Conservation (phyloP, 208 protist species). For the Strigomonas culicis region DNA sequence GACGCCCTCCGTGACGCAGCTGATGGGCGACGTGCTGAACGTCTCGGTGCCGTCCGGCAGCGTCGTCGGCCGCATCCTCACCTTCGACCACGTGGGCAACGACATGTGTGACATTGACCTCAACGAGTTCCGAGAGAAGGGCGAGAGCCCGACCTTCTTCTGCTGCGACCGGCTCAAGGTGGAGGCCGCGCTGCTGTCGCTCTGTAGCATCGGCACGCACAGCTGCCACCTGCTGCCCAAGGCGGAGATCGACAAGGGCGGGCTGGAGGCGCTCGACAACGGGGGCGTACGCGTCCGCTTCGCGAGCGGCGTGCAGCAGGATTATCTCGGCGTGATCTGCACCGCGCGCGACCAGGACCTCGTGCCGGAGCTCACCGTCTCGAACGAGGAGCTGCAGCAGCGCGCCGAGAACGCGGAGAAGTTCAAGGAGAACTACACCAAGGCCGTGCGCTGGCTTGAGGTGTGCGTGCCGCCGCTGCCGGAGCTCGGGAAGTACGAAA, state of each 20-base stretch:
- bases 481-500: slow-evolving; percentile 79
- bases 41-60: slow-evolving; percentile 88
- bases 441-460: slow-evolving; percentile 86
- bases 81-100: slow-evolving; percentile 91
- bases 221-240: slow-evolving; percentile 83
- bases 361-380: slow-evolving; percentile 79
- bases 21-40: slow-evolving; percentile 90
- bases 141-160: slow-evolving; percentile 93
- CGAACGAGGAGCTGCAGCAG: slow-evolving; percentile 81
- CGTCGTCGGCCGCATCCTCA: slow-evolving; percentile 83
- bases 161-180: slow-evolving; percentile 89
- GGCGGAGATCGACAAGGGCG: slow-evolving; percentile 68
- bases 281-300: slow-evolving; percentile 88
- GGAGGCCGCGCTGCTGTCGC: slow-evolving; percentile 74
- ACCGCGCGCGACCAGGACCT: slow-evolving; percentile 69
- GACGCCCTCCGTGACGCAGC: slow-evolving; percentile 88
- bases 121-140: slow-evolving; percentile 90
- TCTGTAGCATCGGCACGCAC: slow-evolving; percentile 79
- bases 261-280: slow-evolving; percentile 72
- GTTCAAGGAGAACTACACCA: slow-evolving; percentile 55
- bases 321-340: slow-evolving; percentile 89
- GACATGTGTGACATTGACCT: slow-evolving; percentile 92
- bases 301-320: slow-evolving; percentile 63
- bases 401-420: slow-evolving; percentile 75
- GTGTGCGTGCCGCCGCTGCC: slow-evolving; percentile 86